A percentile compares a stretch with the other conserved stretches of the same genome.
phyloP scores from a whole-genome alignment of 345 rosid genomes.

The Eucalyptus brandiana region DNA sequence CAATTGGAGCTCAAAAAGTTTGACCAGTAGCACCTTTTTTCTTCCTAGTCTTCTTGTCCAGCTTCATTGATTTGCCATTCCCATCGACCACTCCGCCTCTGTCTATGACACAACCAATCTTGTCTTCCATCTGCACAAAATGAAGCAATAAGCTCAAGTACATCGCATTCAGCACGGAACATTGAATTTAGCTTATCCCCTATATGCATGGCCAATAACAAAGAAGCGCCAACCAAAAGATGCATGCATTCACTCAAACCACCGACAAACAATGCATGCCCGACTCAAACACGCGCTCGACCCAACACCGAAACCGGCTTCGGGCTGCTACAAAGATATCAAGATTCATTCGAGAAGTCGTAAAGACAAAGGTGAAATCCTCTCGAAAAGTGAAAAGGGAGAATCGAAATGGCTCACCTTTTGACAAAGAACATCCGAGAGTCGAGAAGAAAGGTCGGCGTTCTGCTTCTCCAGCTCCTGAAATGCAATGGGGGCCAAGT shows the following conservation, averaged over 20 bases:
- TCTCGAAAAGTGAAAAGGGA: not conserved
- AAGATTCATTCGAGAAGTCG: not conserved
- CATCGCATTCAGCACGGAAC: not conserved
- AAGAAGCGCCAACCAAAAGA: too few relatives aligned
- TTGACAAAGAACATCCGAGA: conserved; percentile 44
- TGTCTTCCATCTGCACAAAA: conserved; percentile 24
- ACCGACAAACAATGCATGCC: not conserved
- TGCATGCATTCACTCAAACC: not conserved
- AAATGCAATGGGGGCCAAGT: not conserved
- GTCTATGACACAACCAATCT: conserved; percentile 1
- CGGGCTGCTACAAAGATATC: not conserved
- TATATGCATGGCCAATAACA: not conserved
- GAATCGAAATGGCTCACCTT: conserved; percentile 19
- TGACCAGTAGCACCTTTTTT: not conserved
- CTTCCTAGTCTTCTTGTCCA: not conserved
- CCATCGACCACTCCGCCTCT: conserved; percentile 2
- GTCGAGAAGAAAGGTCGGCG: conserved; percentile 25
- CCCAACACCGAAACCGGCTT: not conserved
- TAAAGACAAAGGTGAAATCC: not conserved
- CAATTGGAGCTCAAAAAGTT: not conserved
- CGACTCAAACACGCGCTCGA: not conserved
- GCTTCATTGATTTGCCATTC: not conserved
- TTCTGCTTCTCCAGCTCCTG: conserved; percentile 69
- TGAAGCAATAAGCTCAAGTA: not conserved
- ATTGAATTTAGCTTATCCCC: not conserved